Evolutionary conservation across 768 basidiomycete species (phyloP).

Genomic region (Termitomyces bulborhizus): DNA sequence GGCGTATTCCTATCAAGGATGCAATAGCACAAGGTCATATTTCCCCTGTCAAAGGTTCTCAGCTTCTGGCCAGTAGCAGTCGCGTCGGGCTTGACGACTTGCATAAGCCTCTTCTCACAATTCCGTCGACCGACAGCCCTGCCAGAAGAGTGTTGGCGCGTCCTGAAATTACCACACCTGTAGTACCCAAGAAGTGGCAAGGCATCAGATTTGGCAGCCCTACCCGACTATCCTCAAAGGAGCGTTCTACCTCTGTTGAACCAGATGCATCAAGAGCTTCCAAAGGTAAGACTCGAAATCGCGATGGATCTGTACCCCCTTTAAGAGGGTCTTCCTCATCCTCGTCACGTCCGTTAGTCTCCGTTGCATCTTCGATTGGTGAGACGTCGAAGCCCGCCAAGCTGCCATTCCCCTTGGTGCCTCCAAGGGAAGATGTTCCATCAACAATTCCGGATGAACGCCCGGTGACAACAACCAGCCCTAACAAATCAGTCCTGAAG

Average conservation of each 20-base stretch:
- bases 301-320: slow-evolving; percentile 7
- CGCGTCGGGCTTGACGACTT: slow-evolving; percentile 5
- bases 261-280: neutral
- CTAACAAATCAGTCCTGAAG: slow-evolving; percentile 39
- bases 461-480: slow-evolving; percentile 8
- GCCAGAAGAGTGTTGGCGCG: slow-evolving; percentile 28
- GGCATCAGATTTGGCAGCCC: slow-evolving; percentile 22
- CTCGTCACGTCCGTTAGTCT: neutral
- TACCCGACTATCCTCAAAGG: slow-evolving; percentile 15
- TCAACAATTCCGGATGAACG: slow-evolving; percentile 22
- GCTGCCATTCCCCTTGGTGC: slow-evolving; percentile 32
- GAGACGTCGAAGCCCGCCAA: slow-evolving; percentile 4
- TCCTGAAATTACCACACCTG: slow-evolving; percentile 28
- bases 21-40: slow-evolving; percentile 44
- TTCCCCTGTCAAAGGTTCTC: slow-evolving; percentile 40
- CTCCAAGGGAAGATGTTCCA: slow-evolving; percentile 9
- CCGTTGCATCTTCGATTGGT: neutral
- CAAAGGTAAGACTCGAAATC: slow-evolving; percentile 12
- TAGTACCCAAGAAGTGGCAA: slow-evolving; percentile 24
- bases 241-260: slow-evolving; percentile 28
- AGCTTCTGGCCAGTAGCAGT: slow-evolving; percentile 22
- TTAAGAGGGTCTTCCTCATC: slow-evolving; percentile 2
- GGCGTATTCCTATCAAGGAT: slow-evolving; percentile 52
- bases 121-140: slow-evolving; percentile 32
- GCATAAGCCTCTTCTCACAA: slow-evolving; percentile 22